A percentile compares a stretch with the other conserved stretches of the same genome.
phyloP scores from a whole-genome alignment of 106 monocot genomes.

The Dioscorea alata region DNA sequence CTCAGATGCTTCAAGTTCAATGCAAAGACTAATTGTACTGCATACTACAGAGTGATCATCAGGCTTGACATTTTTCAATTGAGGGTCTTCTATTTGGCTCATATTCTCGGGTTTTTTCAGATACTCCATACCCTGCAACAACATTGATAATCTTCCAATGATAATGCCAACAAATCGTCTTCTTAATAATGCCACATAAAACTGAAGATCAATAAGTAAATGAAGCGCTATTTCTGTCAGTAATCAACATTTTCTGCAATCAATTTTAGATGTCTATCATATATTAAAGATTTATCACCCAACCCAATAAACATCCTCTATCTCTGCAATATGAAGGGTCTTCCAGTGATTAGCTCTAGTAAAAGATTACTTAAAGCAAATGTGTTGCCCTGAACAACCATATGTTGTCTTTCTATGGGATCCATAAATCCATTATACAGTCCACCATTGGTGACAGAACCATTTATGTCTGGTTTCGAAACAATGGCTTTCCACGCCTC shows the following conservation, averaged over 20 bases:
- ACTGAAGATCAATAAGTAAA: neutral
- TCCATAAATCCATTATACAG: constrained; percentile 31
- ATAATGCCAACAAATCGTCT: neutral
- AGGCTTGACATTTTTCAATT: constrained; percentile 51
- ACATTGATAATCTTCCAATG: neutral
- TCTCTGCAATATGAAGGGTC: constrained; percentile 59
- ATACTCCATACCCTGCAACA: constrained; percentile 53
- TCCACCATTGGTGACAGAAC: constrained; percentile 30
- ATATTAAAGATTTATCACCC: constrained; percentile 43
- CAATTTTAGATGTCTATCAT: neutral
- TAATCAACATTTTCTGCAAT: neutral
- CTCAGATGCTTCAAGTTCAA: no score
- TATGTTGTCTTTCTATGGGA: constrained; percentile 32
- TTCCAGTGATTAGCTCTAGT: constrained; percentile 85
- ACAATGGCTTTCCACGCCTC: constrained; percentile 81
- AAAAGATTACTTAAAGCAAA: constrained; percentile 79
- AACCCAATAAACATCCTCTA: constrained; percentile 53
- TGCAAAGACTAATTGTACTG: no score
- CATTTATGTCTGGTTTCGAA: constrained; percentile 39
- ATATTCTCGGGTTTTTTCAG: constrained; percentile 66
- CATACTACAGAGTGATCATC: constrained; percentile 61
- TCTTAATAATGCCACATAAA: neutral
- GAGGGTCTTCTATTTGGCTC: constrained; percentile 60
- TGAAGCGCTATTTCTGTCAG: neutral
- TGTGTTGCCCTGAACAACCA: constrained; percentile 63